phyloP scores from a whole-genome alignment of 2,329 filamentous ascomycete species.

The Blumeria graminis region DNA sequence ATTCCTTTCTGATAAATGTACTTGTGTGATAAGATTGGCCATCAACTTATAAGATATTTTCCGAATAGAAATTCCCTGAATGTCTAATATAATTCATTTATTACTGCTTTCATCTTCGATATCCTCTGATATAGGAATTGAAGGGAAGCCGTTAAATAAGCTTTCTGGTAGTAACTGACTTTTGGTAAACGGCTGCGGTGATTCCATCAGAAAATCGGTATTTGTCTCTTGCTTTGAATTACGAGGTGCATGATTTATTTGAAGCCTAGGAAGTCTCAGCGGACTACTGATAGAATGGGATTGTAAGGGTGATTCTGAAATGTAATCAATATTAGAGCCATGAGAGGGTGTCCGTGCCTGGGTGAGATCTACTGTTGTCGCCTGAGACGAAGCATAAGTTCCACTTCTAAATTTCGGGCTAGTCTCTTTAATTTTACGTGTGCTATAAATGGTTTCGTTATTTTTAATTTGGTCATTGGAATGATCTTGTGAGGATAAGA shows the following conservation, averaged over 20 bases:
- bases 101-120: no score
- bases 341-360: constrained; percentile 8
- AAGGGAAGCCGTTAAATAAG: constrained; percentile 18
- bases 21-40: no score
- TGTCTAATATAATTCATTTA: no score
- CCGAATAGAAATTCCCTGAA: no score
- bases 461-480: not conserved
- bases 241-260: not conserved
- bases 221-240: constrained; percentile 4
- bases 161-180: constrained; percentile 30
- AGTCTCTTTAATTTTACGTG: not conserved
- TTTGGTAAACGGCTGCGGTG: constrained; percentile 21
- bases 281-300: constrained; percentile 8
- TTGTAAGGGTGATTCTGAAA: constrained; percentile 12
- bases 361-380: constrained; percentile 13
- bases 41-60: no score
- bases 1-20: no score
- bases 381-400: constrained; percentile 9
- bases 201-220: constrained; percentile 10
- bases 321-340: constrained; percentile 6
- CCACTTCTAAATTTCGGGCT: no score
- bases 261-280: constrained; percentile 4
- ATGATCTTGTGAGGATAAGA: not conserved
- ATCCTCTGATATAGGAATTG: constrained; percentile 3
- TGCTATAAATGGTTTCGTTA: not conserved